Evolutionary conservation across 2,329 filamentous ascomycete genomes (phyloP), one percentile per base, ranked within the genome.

Genomic region (Monosporascus ibericus): DNA sequence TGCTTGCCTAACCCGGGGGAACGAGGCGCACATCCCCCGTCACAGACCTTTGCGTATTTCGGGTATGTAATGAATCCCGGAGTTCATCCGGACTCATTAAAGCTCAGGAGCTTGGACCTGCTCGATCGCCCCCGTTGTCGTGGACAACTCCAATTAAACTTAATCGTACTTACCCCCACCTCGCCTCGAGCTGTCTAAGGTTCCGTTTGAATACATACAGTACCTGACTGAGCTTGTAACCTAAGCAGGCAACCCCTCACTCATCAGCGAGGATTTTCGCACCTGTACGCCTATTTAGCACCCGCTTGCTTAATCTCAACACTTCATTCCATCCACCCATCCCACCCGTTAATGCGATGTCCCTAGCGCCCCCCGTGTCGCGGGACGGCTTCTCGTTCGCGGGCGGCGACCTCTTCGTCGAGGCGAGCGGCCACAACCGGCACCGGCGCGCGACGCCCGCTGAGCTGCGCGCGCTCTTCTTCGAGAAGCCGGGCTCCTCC

Each of bases 401-500:
- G 2, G 65, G 69, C 18, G 69, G 75, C 47, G 68, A 71, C 2
- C 69, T 80, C 54, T 76, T 73, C 55, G 72, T 70, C 39, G 70
- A 77, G 51, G 62, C 72, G 1, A 73, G 70, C 30, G 69, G 68
- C 30, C 62, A 70, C 25, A 74, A 76, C 48, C 70, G 68, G 2
- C 75, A 80, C 57, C 70, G 72, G 1, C 76, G 76, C 4, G 75
- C 73, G 1, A 71, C 71, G 1, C 34, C 65, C 3, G 58, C 67
- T 1, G 75, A 80, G 57, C 69, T 81, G 5, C 68, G 72, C 54
- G 64, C 70, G 2, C 69, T 75, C 47, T 76, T 79, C 55, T 34
- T 34, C 30, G 30, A 34, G 30, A 72, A 75, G 44, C 62, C 64
- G 6, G 70, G 69, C 39, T 69, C 57, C 38, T 67, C 68, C 25